Percentiles rank a stretch among this genome's conserved stretches.
Conservation (phyloP, 2,329 filamentous ascomycete species). For the Talaromyces sp. region DNA sequence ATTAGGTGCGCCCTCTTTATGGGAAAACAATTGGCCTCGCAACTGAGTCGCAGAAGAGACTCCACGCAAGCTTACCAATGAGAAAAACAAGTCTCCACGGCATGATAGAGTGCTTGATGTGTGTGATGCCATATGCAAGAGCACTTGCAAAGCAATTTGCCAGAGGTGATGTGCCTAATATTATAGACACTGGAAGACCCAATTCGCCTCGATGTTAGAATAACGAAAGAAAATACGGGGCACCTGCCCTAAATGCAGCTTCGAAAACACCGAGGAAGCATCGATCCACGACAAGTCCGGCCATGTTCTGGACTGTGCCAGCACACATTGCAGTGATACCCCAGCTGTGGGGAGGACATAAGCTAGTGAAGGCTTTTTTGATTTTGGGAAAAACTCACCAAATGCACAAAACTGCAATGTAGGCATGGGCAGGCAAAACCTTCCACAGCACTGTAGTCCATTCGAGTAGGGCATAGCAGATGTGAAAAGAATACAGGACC, state of each 20-base stretch:
- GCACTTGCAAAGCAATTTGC: constrained; percentile 62
- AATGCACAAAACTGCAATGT: not conserved
- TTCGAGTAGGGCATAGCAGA: constrained; percentile 15
- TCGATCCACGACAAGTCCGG: constrained; percentile 19
- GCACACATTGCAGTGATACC: not conserved
- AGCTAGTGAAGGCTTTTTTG: not conserved
- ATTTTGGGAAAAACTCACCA: not conserved
- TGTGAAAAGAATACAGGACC: constrained; percentile 14
- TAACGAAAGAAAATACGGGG: constrained; percentile 43
- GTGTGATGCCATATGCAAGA: constrained; percentile 64
- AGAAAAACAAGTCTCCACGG: constrained; percentile 15
- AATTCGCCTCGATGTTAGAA: constrained; percentile 61
- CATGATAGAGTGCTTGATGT: constrained; percentile 1
- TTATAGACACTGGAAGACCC: constrained; percentile 71
- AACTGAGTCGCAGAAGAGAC: not conserved
- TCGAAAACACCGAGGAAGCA: constrained; percentile 19
- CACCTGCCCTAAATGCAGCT: constrained; percentile 15
- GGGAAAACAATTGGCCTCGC: not conserved
- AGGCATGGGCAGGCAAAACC: not conserved
- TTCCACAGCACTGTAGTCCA: constrained; percentile 14
- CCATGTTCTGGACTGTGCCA: not conserved
- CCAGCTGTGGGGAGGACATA: not conserved
- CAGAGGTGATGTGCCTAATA: constrained; percentile 63
- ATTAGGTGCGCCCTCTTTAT: not conserved
- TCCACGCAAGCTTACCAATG: constrained; percentile 9